Conservation (phyloP, 164 flowering plant genomes). For the Echeveria elegans region DNA sequence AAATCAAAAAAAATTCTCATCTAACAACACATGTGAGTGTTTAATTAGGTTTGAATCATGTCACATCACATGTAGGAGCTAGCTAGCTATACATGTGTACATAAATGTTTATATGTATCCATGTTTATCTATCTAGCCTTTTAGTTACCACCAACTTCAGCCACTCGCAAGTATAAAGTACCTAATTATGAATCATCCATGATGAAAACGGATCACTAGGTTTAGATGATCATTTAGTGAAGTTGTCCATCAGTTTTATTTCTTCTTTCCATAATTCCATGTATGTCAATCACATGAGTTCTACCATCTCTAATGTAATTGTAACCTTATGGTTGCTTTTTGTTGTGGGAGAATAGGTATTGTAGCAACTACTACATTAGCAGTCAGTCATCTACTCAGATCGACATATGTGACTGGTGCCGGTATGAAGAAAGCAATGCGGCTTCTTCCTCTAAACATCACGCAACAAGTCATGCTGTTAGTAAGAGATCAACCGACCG, state of each 20-base stretch:
- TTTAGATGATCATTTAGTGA: background rate
- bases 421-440: conserved; percentile 43
- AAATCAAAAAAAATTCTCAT: background rate
- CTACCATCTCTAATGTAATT: background rate
- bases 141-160: background rate
- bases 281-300: too few relatives aligned
- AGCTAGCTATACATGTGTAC: background rate
- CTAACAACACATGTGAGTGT: conserved; percentile 3
- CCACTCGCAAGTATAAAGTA: background rate
- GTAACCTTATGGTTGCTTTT: background rate
- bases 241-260: background rate
- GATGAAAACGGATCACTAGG: background rate
- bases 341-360: conserved; percentile 36
- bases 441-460: conserved; percentile 16
- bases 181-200: too few relatives aligned
- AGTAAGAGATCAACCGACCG: conserved; percentile 20
- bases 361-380: conserved; percentile 75
- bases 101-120: background rate
- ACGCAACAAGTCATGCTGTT: conserved; percentile 12
- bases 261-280: background rate
- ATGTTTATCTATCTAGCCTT: background rate
- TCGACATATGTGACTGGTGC: conserved; percentile 83
- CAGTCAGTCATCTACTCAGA: conserved; percentile 33
- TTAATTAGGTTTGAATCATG: conserved; percentile 4
- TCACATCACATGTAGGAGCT: conserved; percentile 4